Evolutionary conservation across 352 stramenopile species (phyloP), one percentile per base, ranked within the genome.

Genomic region (Phytophthora colocasiae): DNA sequence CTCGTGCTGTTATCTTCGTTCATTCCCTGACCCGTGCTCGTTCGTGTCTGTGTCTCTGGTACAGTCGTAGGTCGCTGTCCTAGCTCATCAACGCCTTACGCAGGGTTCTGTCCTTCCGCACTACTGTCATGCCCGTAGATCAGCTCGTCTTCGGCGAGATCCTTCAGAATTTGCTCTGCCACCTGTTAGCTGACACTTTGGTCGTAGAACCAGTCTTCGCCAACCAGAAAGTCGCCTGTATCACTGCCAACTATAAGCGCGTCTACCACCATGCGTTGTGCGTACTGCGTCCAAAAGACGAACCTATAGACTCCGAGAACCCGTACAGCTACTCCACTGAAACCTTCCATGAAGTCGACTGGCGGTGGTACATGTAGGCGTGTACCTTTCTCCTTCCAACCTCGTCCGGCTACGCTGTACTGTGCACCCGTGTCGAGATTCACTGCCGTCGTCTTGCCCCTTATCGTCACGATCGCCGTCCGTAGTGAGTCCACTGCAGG

Each of bases 251-350:
- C 46, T 2, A 51, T 9, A 5, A 64, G 10, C 3, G 57, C 26
- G 10, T 64, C 26, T 19, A 19, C 19, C n/a, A 57, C 57, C 4
- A 64, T 57, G 0, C 17, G 1, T 12, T 64, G 57, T 2, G n/a
- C 15, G 46, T 64, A 64, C 26, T 44, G 38, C 12, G 45, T 57
- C 3, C 6, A 1, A 5, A 57, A 27, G 36, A 10, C 0, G 12
- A 57, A 45, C 6, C 36, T 7, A 27, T 27, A 56, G 1, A 64
- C 57, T 0, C 57, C 57, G 0, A 64, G 8, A 2, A 64, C 57
- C 3, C 6, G 0, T 14, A n/a, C 26, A 19, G 12, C 24, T 2
- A 10, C 15, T 9, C 51, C 51, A 2, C 4, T 58, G n/a, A 58
- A 58, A 1, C 24, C 51, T 17, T 58, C 51, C 22, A 58, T 15